Evolutionary conservation across 2,329 filamentous ascomycete genomes (phyloP), one percentile per base, ranked within the genome.

Genomic region (Elsinoe perseae): DNA sequence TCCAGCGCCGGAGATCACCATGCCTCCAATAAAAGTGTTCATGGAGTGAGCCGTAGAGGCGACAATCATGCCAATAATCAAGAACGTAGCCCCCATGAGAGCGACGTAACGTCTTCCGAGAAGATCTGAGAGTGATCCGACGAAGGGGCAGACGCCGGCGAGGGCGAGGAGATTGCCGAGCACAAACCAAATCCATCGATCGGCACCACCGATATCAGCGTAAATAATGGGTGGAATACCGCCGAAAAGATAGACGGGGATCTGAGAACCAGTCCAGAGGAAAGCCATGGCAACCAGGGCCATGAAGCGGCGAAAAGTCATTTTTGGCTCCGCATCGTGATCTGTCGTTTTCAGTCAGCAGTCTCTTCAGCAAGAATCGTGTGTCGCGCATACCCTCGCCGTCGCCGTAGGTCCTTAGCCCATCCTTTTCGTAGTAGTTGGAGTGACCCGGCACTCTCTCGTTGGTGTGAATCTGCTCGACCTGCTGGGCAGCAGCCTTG

Each of bases 81-180:
- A 70, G 36, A 81, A 70, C 0, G 69, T 58, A 10, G 75, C 76
- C 6, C 83, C 83, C 2, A 76, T 67, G 23, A 84, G 66, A 7
- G 77, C 81, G 36, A 85, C 80, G 63, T 77, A 80, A 58, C 81
- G 75, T 58, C 83, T 79, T 54, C 83, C 82, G 50, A 85, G 70
- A 5, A 85, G 69, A 70, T 86, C 83, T 1, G 82, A 84, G 0
- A 86, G 68, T 1, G 80, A 78, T 9, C 85, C 85, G 1, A 87
- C 84, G 62, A 88, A 83, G 8, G 80, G 80, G 58, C 79, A 81
- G 1, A 83, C 69, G 2, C 76, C 77, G 2, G 79, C 80, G 48
- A 78, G 75, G 2, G 78, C 74, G n/a, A 83, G 75, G 5, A 83
- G 70, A 60, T 82, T 78, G 14, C 67, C 73, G 23, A 75, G 66